Percentiles rank a stretch among this genome's conserved stretches.
Evolutionary conservation across 2,329 filamentous ascomycete species (phyloP).

Genomic region (Aspergillus japonicus): DNA sequence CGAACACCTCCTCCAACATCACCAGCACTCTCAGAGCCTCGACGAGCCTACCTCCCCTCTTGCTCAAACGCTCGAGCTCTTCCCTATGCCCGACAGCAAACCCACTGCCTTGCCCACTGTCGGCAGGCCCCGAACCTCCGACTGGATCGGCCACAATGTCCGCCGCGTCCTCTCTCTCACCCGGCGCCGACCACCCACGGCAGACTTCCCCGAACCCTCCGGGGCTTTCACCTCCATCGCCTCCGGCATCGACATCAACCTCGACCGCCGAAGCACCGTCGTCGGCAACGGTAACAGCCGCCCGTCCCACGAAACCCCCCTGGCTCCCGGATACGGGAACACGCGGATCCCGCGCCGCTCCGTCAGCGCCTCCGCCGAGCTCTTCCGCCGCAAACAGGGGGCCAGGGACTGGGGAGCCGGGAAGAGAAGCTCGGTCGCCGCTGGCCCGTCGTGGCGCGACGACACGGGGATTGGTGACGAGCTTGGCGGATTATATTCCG

Average conservation of each 20-base stretch:
- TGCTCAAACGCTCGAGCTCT: constrained; percentile 21
- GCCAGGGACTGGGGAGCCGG: constrained; percentile 53
- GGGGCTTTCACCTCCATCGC: constrained; percentile 18
- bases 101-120: constrained; percentile 17
- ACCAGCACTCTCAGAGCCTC: constrained; percentile 14
- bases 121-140: constrained; percentile 53
- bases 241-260: constrained; percentile 27
- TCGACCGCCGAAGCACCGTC: constrained; percentile 21
- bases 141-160: constrained; percentile 69
- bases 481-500: background rate
- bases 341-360: constrained; percentile 42
- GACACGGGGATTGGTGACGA: constrained; percentile 16
- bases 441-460: constrained; percentile 20
- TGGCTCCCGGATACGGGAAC: constrained; percentile 7
- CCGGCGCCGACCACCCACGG: constrained; percentile 26
- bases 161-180: constrained; percentile 59
- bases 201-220: constrained; percentile 15
- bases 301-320: background rate
- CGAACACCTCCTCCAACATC: constrained; percentile 51
- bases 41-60: constrained; percentile 22
- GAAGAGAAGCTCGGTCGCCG: constrained; percentile 24
- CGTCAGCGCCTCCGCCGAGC: constrained; percentile 49
- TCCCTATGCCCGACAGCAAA: constrained; percentile 20
- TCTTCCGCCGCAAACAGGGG: constrained; percentile 52
- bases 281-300: constrained; percentile 8